A percentile compares a stretch with the other conserved stretches of the same genome.
phyloP scores from a whole-genome alignment of 1,139 yeast species.

The Eremothecium sinecaudum region DNA sequence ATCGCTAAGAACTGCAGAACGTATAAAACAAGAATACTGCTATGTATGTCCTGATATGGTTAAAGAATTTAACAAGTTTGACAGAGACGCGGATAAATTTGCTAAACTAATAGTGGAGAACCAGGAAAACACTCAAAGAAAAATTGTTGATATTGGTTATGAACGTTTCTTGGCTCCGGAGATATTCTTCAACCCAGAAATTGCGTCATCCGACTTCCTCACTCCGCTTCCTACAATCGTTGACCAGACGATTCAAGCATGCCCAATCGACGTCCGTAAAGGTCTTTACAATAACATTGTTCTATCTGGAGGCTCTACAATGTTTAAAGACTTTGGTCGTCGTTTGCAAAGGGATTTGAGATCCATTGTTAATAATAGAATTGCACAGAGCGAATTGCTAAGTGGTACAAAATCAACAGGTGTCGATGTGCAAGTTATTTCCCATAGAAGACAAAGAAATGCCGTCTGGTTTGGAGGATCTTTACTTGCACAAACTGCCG shows the following conservation, averaged over 20 bases:
- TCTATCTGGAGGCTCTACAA: slow-evolving; percentile 91
- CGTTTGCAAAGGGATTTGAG: slow-evolving; percentile 93
- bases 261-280: slow-evolving; percentile 97
- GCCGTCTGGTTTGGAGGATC: slow-evolving; percentile 99
- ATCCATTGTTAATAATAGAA: slow-evolving; percentile 78
- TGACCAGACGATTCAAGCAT: slow-evolving; percentile 87
- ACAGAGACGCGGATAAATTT: slow-evolving; percentile 87
- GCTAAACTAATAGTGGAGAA: slow-evolving; percentile 88
- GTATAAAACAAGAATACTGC: slow-evolving; percentile 91
- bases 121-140: slow-evolving; percentile 55
- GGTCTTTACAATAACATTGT: slow-evolving; percentile 93
- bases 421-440: slow-evolving; percentile 91
- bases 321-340: slow-evolving; percentile 97
- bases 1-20: slow-evolving; percentile 88
- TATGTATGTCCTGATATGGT: slow-evolving; percentile 97
- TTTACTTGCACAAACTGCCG: slow-evolving; percentile 91
- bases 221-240: slow-evolving; percentile 94
- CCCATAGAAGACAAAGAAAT: slow-evolving; percentile 94
- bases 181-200: slow-evolving; percentile 96
- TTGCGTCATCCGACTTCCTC: slow-evolving; percentile 86
- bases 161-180: slow-evolving; percentile 98
- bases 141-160: slow-evolving; percentile 85
- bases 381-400: slow-evolving; percentile 65
- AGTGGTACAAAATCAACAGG: slow-evolving; percentile 88
- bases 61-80: slow-evolving; percentile 89